These are phyloP conservation scores for Hypoxylon sp. DNA, from an alignment of 2,329 filamentous ascomycete genomes.

Conservation along the genomic window DNA sequence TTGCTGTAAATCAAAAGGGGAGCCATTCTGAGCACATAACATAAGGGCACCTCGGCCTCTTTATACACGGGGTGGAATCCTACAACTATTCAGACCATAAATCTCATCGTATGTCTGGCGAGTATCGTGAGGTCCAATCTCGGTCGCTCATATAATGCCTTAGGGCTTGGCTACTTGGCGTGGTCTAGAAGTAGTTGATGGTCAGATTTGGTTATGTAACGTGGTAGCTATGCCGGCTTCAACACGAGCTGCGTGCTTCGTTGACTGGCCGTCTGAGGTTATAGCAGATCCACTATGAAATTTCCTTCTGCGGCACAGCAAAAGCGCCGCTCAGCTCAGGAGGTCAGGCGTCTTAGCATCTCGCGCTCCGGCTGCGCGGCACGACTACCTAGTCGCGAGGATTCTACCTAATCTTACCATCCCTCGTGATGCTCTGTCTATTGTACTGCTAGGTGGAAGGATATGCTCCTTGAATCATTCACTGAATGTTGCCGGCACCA, in stretches of 20 bases:
- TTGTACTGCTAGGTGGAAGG: background rate
- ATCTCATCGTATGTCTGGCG: background rate
- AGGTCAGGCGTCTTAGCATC: background rate
- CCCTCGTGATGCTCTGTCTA: conserved; percentile 6
- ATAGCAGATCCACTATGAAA: conserved; percentile 21
- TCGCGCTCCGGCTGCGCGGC: conserved; percentile 1
- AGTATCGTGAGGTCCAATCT: conserved; percentile 20
- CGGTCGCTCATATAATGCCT: background rate
- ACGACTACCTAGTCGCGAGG: conserved; percentile 7
- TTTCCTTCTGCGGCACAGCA: conserved; percentile 28
- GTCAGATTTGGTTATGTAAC: conserved; percentile 21
- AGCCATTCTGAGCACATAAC: conserved; percentile 11
- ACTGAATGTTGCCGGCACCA: background rate
- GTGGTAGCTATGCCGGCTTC: conserved; percentile 8
- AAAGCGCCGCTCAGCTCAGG: conserved; percentile 12
- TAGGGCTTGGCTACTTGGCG: background rate
- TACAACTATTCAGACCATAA: background rate
- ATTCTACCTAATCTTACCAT: background rate
- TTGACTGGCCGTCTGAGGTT: background rate
- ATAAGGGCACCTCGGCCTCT: conserved; percentile 3
- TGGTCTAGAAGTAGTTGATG: conserved; percentile 7
- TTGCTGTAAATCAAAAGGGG: background rate
- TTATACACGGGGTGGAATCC: conserved; percentile 19
- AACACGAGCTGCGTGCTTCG: conserved; percentile 8
- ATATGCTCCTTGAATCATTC: background rate